Conservation (phyloP, 331 rosid species). For the Prunus yedoensis region DNA sequence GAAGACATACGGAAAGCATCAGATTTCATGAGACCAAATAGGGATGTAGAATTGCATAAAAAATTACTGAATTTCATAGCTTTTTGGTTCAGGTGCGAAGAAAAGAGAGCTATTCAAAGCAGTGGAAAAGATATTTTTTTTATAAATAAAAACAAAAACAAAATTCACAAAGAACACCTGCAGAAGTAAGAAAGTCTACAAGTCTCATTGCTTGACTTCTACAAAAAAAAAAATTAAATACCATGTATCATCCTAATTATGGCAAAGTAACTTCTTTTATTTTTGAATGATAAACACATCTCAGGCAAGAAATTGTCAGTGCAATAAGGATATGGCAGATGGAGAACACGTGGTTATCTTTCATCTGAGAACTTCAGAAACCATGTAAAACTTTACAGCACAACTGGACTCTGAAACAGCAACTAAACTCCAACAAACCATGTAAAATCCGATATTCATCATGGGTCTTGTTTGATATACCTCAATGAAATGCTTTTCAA, state of each 20-base stretch:
- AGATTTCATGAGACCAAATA: constrained; percentile 4
- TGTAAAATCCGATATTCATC: background rate
- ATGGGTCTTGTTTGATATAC: background rate
- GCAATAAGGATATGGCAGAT: background rate
- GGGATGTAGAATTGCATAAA: constrained; percentile 1
- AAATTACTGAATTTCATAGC: background rate
- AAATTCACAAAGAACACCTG: background rate
- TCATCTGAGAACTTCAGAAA: too few relatives aligned
- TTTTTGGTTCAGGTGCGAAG: constrained; percentile 6
- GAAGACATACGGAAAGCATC: constrained; percentile 29
- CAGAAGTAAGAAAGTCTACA: background rate
- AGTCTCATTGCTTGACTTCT: background rate
- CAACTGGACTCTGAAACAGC: too few relatives aligned
- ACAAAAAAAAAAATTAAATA: background rate
- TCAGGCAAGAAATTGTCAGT: background rate
- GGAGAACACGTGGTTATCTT: too few relatives aligned
- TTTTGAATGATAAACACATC: background rate
- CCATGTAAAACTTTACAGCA: too few relatives aligned
- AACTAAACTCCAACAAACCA: too few relatives aligned
- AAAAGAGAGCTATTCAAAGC: background rate
- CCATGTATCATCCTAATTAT: background rate
- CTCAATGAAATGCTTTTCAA: background rate
- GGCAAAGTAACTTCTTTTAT: background rate
- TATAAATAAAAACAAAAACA: too few relatives aligned
- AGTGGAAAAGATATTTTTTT: background rate